These are phyloP conservation scores for Galeopsis tetrahit DNA, from an alignment of 257 asterid genomes.

Conservation along the genomic window DNA sequence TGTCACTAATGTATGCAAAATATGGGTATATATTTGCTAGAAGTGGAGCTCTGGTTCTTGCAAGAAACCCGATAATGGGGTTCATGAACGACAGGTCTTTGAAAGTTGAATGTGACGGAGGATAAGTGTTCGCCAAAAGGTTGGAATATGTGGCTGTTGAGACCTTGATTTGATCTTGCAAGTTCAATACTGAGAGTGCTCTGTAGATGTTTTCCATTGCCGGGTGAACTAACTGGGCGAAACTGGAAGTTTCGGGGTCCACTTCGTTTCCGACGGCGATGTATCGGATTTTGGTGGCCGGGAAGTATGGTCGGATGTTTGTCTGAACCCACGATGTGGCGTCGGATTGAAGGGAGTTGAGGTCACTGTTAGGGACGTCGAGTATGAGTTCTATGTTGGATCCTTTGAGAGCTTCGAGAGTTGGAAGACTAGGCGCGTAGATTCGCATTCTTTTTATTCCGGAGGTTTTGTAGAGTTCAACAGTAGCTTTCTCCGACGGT, in stretches of 20 bases:
- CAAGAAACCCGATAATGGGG: constrained; percentile 37
- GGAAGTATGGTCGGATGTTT: constrained; percentile 30
- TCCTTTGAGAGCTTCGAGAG: constrained; percentile 37
- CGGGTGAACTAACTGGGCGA: constrained; percentile 27
- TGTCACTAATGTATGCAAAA: constrained; percentile 25
- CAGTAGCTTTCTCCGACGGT: constrained; percentile 36
- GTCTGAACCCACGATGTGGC: constrained; percentile 48
- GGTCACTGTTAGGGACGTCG: constrained; percentile 36
- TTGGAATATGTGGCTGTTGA: constrained; percentile 40
- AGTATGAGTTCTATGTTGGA: constrained; percentile 45
- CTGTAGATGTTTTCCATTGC: constrained; percentile 43
- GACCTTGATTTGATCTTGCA: constrained; percentile 39
- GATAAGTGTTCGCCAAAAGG: constrained; percentile 32
- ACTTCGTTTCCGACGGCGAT: constrained; percentile 56
- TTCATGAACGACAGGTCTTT: constrained; percentile 23
- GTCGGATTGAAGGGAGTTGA: constrained; percentile 31
- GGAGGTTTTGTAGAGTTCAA: constrained; percentile 30
- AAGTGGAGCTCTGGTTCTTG: constrained; percentile 25
- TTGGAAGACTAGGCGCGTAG: constrained; percentile 26
- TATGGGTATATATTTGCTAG: constrained; percentile 55
- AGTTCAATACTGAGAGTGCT: constrained; percentile 1
- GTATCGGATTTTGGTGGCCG: constrained; percentile 42
- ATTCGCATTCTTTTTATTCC: constrained; percentile 40
- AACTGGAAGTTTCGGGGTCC: constrained; percentile 27
- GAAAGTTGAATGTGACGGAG: constrained; percentile 37